These are phyloP conservation scores for Elongisporangium anandrum DNA, from an alignment of 352 stramenopile species.

Conservation along the genomic window DNA sequence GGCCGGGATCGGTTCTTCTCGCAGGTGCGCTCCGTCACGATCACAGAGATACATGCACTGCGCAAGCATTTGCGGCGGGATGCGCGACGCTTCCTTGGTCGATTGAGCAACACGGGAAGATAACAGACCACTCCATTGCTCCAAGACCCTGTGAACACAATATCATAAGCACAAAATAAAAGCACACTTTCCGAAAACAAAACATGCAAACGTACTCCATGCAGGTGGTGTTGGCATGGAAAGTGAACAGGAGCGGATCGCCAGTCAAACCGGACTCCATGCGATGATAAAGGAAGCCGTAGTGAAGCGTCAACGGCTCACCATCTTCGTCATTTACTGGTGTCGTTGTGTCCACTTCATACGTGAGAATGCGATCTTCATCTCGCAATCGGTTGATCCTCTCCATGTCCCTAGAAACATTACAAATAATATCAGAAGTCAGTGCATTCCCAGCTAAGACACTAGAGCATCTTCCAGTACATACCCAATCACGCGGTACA, in stretches of 20 bases:
- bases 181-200: neutral
- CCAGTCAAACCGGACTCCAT: slow-evolving; percentile 40
- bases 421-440: neutral
- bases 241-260: slow-evolving; percentile 69
- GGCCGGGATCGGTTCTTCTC: slow-evolving; percentile 42
- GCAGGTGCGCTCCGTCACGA: slow-evolving; percentile 46
- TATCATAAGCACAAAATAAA: neutral
- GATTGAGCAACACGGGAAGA: slow-evolving; percentile 33
- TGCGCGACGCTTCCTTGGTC: slow-evolving; percentile 9
- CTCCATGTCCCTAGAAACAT: slow-evolving; percentile 43
- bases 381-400: slow-evolving; percentile 53
- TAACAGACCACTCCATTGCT: slow-evolving; percentile 53
- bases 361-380: slow-evolving; percentile 74
- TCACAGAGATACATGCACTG: slow-evolving; percentile 51
- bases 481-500: slow-evolving; percentile 63
- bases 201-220: slow-evolving; percentile 24
- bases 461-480: slow-evolving; percentile 1
- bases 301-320: slow-evolving; percentile 23
- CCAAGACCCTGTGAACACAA: slow-evolving; percentile 27
- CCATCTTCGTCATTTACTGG: slow-evolving; percentile 8
- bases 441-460: slow-evolving; percentile 1
- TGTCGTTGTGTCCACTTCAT: slow-evolving; percentile 38
- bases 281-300: slow-evolving; percentile 75
- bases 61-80: slow-evolving; percentile 37
- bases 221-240: slow-evolving; percentile 53